phyloP scores from a whole-genome alignment of 208 protist genomes.

The Jaenimonas drosophilae region DNA sequence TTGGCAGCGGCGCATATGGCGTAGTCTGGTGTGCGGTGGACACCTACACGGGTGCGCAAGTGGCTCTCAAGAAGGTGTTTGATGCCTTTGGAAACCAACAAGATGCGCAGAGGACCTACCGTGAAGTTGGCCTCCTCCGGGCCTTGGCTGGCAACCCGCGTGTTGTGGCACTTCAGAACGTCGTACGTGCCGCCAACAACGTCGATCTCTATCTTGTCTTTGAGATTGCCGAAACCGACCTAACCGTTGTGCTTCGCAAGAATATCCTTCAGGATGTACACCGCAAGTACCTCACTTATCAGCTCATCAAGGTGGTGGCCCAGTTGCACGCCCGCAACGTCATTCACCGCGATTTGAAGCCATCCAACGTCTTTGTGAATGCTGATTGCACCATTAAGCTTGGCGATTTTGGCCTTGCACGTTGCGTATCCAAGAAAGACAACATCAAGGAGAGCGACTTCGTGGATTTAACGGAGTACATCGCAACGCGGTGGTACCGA shows the following conservation, averaged over 20 bases:
- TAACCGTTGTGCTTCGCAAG: constrained; percentile 91
- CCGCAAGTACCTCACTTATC: constrained; percentile 93
- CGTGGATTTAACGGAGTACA: constrained; percentile 91
- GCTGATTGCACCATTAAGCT: constrained; percentile 92
- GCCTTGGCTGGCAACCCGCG: constrained; percentile 65
- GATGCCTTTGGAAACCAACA: constrained; percentile 93
- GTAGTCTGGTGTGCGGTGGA: constrained; percentile 94
- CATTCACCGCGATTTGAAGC: constrained; percentile 93
- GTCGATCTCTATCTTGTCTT: constrained; percentile 97
- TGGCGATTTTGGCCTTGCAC: constrained; percentile 97
- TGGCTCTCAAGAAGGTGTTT: constrained; percentile 97
- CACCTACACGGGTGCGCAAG: constrained; percentile 55
- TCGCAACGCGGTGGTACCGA: constrained; percentile 96
- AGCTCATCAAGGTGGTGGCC: constrained; percentile 91
- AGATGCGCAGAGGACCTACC: constrained; percentile 92
- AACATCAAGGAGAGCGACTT: constrained; percentile 29
- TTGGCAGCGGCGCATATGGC: constrained; percentile 94
- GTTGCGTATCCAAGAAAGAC: constrained; percentile 44
- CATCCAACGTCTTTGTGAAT: constrained; percentile 89
- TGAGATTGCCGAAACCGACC: constrained; percentile 93
- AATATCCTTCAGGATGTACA: constrained; percentile 94
- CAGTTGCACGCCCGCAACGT: constrained; percentile 87
- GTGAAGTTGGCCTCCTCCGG: constrained; percentile 95
- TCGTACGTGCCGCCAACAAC: constrained; percentile 95
- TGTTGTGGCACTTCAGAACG: constrained; percentile 91